Evolutionary conservation across 2,329 filamentous ascomycete genomes (phyloP).

Genomic region (Ceratocystis smalleyi): DNA sequence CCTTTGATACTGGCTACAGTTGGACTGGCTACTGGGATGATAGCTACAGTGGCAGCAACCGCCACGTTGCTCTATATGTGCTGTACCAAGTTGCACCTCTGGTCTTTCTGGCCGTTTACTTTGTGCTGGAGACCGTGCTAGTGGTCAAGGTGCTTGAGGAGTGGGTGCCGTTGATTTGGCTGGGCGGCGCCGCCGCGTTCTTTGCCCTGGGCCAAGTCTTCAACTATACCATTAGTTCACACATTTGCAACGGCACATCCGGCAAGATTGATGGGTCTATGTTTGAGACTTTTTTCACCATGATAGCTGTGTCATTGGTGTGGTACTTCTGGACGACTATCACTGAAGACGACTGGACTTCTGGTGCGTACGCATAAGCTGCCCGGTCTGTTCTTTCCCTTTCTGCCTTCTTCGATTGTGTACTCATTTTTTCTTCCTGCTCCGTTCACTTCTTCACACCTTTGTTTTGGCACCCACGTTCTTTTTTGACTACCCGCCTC

Average conservation of each 20-base stretch:
- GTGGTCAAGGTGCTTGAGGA: conserved; percentile 80
- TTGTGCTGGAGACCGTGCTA: conserved; percentile 65
- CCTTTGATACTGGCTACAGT: conserved; percentile 75
- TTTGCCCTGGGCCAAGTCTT: conserved; percentile 92
- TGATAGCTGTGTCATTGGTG: conserved; percentile 64
- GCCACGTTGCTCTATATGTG: conserved; percentile 77
- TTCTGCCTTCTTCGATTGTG: conserved; percentile 6
- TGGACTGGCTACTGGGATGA: conserved; percentile 68
- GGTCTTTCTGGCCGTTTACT: conserved; percentile 77
- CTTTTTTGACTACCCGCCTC: background rate
- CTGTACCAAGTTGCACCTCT: conserved; percentile 83
- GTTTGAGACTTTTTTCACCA: conserved; percentile 85
- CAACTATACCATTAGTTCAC: conserved; percentile 81
- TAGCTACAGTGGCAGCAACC: conserved; percentile 45
- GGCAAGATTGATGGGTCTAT: conserved; percentile 86
- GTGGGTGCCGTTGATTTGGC: conserved; percentile 80
- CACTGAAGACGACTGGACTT: conserved; percentile 95
- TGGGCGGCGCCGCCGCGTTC: conserved; percentile 55
- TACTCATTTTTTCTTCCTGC: conserved; percentile 2
- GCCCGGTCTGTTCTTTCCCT: background rate
- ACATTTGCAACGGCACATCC: conserved; percentile 69
- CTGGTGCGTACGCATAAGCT: conserved; percentile 28
- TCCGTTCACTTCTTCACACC: conserved; percentile 7
- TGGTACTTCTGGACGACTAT: conserved; percentile 99
- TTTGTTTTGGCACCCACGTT: background rate